These are phyloP conservation scores for Ophiognomonia clavigignenti-juglandacearum DNA, from an alignment of 2,329 filamentous ascomycete genomes.

Conservation along the genomic window DNA sequence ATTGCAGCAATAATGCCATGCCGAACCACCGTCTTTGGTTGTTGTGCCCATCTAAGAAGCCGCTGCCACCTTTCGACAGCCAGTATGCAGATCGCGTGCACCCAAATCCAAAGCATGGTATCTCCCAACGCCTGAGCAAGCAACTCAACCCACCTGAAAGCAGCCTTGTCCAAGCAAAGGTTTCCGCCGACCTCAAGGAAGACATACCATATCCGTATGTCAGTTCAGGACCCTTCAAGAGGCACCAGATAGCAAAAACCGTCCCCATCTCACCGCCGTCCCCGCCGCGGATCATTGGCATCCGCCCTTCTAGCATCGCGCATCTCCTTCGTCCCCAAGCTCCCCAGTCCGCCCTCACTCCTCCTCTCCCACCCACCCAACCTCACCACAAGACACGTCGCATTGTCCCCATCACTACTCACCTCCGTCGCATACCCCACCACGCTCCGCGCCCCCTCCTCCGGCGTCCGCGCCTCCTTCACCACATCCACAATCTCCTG, in stretches of 20 bases:
- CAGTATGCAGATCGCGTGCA: no score
- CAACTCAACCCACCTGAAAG: no score
- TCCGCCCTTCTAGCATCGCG: constrained; percentile 78
- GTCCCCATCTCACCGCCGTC: constrained; percentile 41
- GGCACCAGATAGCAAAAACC: no score
- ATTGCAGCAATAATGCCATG: no score
- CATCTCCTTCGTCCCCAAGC: constrained; percentile 86
- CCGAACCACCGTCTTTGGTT: no score
- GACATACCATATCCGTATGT: no score
- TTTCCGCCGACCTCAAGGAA: no score
- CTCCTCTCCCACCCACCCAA: constrained; percentile 67
- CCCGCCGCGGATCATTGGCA: constrained; percentile 73
- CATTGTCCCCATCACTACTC: constrained; percentile 60
- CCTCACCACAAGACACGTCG: constrained; percentile 62
- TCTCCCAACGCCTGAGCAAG: neutral
- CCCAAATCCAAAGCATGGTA: no score
- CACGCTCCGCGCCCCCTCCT: constrained; percentile 73
- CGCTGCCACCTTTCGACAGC: no score
- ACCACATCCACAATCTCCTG: constrained; percentile 96
- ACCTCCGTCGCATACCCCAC: constrained; percentile 89
- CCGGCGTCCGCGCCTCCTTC: constrained; percentile 88
- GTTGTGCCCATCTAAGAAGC: no score
- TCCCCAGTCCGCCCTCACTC: constrained; percentile 81
- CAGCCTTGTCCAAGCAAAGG: neutral
- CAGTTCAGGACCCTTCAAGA: no score